Base-by-base conservation (phyloP, 2,329 filamentous ascomycete genomes). In the Coniochaeta sp. region DNA sequence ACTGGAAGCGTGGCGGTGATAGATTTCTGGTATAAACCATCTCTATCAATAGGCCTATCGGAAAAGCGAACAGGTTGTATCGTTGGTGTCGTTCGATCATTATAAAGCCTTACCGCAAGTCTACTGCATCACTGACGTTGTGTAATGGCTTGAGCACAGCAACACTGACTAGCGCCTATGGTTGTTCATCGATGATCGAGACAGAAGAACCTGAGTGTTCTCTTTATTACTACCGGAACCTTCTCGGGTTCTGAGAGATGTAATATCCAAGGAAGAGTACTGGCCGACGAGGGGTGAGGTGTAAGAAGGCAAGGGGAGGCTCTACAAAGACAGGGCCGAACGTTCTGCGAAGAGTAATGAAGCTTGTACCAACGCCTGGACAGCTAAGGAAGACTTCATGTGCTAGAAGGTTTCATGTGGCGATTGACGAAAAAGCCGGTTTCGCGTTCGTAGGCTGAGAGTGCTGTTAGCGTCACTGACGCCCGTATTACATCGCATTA, bases 11-110 rank as follows among this genome's bases (percentile, higher is more conserved):
- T 4, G 68, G 67, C 16, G 65, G 61, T 3, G 33, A 56, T 19
- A 70, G 62, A n/a, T 62, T 59, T 43, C 59, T 36, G 1, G 68
- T 62, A 33, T 67, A 60, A 17, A 70, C 33, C 38, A 40, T 36
- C 58, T 68, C 66, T 65, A 19, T 60, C 31, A 62, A 36, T 43
- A 19, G 28, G 5, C 28, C n/a, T n/a, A n/a, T n/a, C n/a, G n/a
- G n/a, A n/a, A n/a, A n/a, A n/a, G n/a, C n/a, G n/a, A n/a, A n/a
- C n/a, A n/a, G n/a, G n/a, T n/a, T n/a, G n/a, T n/a, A n/a, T n/a
- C n/a, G n/a, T n/a, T n/a, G n/a, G n/a, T n/a, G n/a, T n/a, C n/a
- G n/a, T n/a, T n/a, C n/a, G n/a, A n/a, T n/a, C n/a, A n/a, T n/a
- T n/a, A n/a, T 14, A 33, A 7, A 28, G 52, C 5, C 63, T 59